These are phyloP conservation scores for Lobosporangium transversale DNA, from an alignment of 192 early-diverging fungal species.

Conservation along the genomic window DNA sequence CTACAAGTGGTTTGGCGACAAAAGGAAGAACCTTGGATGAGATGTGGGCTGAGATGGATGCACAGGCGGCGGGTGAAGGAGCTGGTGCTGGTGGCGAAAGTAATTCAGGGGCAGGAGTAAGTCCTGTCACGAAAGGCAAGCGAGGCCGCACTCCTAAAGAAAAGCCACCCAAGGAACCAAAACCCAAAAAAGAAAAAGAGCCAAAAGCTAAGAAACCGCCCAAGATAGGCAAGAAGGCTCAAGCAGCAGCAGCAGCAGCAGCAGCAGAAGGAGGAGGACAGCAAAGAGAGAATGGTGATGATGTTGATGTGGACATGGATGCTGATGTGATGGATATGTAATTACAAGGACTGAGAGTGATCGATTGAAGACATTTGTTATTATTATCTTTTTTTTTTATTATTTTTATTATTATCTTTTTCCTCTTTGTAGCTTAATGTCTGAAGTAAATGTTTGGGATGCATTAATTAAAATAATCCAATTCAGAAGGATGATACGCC, in stretches of 20 bases:
- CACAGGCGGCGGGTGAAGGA: conserved; percentile 4
- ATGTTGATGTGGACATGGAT: conserved; percentile 28
- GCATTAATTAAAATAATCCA: too few species aligned
- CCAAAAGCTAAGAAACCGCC: conserved; percentile 22
- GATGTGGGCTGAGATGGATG: conserved; percentile 40
- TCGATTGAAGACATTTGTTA: too few species aligned
- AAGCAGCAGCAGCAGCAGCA: conserved; percentile 28
- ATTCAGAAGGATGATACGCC: too few species aligned
- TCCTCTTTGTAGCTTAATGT: too few species aligned
- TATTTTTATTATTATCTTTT: too few species aligned
- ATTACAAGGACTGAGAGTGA: too few species aligned
- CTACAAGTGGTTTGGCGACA: conserved; percentile 12
- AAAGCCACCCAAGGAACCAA: conserved; percentile 29
- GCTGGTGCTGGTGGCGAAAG: background rate
- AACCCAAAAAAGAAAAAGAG: conserved; percentile 24
- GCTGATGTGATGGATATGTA: conserved; percentile 27
- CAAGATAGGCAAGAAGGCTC: conserved; percentile 27
- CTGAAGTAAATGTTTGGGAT: too few species aligned
- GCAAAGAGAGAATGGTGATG: background rate
- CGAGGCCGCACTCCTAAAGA: conserved; percentile 15
- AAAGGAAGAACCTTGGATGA: conserved; percentile 32
- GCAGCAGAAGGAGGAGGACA: background rate
- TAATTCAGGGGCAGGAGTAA: background rate
- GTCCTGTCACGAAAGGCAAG: conserved; percentile 4
- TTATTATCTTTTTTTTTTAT: too few species aligned